phyloP scores from a whole-genome alignment of 805 yeast species.

The Starmerella kuoi region DNA sequence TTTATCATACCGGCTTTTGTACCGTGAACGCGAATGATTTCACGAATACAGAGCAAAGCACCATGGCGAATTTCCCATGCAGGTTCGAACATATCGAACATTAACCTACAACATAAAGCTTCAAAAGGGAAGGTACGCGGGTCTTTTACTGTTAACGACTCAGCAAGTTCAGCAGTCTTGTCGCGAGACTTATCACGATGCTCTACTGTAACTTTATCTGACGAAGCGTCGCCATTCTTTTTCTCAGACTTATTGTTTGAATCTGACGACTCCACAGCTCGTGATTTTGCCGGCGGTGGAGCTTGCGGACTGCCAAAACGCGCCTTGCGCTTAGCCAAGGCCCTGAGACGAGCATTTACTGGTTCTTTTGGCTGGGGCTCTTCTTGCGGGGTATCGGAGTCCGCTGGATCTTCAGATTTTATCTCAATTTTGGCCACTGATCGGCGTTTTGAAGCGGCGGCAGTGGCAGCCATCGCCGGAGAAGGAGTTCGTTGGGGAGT shows the following conservation, averaged over 20 bases:
- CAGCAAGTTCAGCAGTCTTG: constrained; percentile 44
- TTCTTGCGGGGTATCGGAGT: constrained; percentile 6
- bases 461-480: constrained; percentile 6
- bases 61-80: constrained; percentile 96
- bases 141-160: constrained; percentile 57
- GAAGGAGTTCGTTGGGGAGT: constrained; percentile 17
- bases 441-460: not conserved
- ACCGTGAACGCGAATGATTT: constrained; percentile 71
- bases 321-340: constrained; percentile 87
- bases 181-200: constrained; percentile 39
- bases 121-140: constrained; percentile 85
- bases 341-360: constrained; percentile 57
- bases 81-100: constrained; percentile 70
- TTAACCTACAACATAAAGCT: constrained; percentile 72
- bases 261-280: constrained; percentile 16
- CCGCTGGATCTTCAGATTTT: constrained; percentile 11
- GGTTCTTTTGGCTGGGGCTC: constrained; percentile 10
- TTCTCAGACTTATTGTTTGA: not conserved
- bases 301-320: constrained; percentile 35
- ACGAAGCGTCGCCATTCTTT: not conserved
- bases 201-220: constrained; percentile 70
- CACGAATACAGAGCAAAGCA: constrained; percentile 83
- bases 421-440: constrained; percentile 7
- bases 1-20: constrained; percentile 69
- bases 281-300: constrained; percentile 22